Base-by-base conservation (phyloP, 306 rosid genomes). In the Corylus avellana region DNA sequence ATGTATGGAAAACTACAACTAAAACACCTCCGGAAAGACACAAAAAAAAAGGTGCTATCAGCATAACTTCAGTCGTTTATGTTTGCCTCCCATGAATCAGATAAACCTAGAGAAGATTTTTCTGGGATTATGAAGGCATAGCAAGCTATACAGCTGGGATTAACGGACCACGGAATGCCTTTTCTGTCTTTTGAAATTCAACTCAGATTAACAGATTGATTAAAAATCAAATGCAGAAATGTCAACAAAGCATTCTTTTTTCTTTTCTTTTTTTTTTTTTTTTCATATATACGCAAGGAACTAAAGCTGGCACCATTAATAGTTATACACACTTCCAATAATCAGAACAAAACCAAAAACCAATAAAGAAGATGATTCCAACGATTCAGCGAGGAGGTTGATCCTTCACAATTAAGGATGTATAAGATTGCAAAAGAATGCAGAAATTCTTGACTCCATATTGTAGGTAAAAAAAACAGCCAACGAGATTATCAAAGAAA, bases 111-210 rank as follows among this genome's bases (percentile, higher is more conserved):
- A 57, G 78, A 48, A 66, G 78, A 68, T 81, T 75, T 85, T 79
- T 81, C 86, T 51, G 87, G 88, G 89, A 83, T 83, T 87, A 80
- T 53, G 89, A 80, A 82, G 85, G 90, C 83, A 84, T n/a, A 72
- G 47, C 50, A 51, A 17, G 72, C 59, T 8, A 53, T 75, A 63
- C 51, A n/a, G 3, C 18, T 17, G 67, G 17, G 49, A 55, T n/a
- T 2, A 18, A 25, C n/a, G 20, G 39, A 56, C 3, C 69, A 72
- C 14, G 75, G 47, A 61, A 46, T 44, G 70, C 16, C 49, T 8
- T 50, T 39, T 14, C 39, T 39, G 17, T 59, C 32, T 68, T 55
- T 44, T 18, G 72, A 77, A 84, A 76, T 76, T 14, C 48, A 67
- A 81, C 79, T 62, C 29, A 18, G 22, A 67, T 1, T 17, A 47